A percentile compares a stretch with the other conserved stretches of the same genome.
Conservation (phyloP, 2,329 filamentous ascomycete genomes). For the Cladosporium sphaerospermum region DNA sequence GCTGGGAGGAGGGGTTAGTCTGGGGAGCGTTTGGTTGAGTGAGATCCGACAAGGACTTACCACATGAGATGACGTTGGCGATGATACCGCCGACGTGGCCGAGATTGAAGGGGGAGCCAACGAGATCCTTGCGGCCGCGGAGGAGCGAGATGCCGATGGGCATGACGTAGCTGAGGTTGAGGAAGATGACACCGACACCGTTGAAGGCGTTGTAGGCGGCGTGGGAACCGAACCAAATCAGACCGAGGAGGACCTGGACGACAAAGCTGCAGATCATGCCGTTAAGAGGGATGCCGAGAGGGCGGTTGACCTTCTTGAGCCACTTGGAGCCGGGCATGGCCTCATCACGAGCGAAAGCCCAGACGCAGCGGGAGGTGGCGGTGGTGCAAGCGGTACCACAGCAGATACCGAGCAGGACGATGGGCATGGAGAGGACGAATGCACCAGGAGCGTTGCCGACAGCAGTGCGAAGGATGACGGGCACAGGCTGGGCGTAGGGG, state of each 20-base stretch:
- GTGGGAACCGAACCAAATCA: constrained; percentile 63
- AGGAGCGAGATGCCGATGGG: constrained; percentile 61
- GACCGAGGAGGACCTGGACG: constrained; percentile 56
- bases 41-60: constrained; percentile 41
- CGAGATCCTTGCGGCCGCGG: constrained; percentile 54
- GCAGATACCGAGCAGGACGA: constrained; percentile 60
- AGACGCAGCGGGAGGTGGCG: constrained; percentile 60
- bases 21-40: constrained; percentile 22
- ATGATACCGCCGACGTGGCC: constrained; percentile 54
- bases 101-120: constrained; percentile 53
- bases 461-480: constrained; percentile 57
- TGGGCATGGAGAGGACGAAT: constrained; percentile 57
- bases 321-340: constrained; percentile 57
- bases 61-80: constrained; percentile 59
- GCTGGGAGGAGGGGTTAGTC: constrained; percentile 31
- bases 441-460: constrained; percentile 51
- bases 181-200: constrained; percentile 51
- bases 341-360: constrained; percentile 65
- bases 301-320: constrained; percentile 49
- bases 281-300: constrained; percentile 60
- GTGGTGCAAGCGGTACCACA: constrained; percentile 66
- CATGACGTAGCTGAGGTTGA: constrained; percentile 61
- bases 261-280: constrained; percentile 67
- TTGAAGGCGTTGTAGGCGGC: constrained; percentile 66
- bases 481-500: constrained; percentile 56